Conservation (phyloP, 805 yeast species). For the Ogataea haglerorum region DNA sequence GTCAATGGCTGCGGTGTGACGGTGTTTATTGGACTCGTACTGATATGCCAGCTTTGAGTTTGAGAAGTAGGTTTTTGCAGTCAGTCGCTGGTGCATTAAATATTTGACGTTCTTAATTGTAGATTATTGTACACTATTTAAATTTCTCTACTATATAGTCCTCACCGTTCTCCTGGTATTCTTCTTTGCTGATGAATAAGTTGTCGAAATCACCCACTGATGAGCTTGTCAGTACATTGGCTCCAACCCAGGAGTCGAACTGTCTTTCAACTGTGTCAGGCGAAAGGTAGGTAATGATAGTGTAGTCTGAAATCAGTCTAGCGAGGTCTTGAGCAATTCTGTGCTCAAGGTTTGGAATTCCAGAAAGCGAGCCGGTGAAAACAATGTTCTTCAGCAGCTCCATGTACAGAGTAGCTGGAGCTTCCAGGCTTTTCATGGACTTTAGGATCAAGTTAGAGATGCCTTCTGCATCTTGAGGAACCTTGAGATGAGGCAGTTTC, state of each 20-base stretch:
- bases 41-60: too few species aligned
- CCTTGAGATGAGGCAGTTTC: slow-evolving; percentile 38
- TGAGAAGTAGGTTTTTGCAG: too few species aligned
- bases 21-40: too few species aligned
- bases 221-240: slow-evolving; percentile 53
- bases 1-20: background rate
- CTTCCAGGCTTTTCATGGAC: slow-evolving; percentile 44
- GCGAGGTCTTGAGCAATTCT: slow-evolving; percentile 54
- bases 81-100: too few species aligned
- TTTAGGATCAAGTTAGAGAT: slow-evolving; percentile 43
- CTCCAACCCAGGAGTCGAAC: slow-evolving; percentile 69
- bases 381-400: slow-evolving; percentile 46
- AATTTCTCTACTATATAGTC: slow-evolving; percentile 43
- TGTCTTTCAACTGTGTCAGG: slow-evolving; percentile 49
- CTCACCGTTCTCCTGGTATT: slow-evolving; percentile 62
- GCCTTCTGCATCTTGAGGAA: slow-evolving; percentile 51
- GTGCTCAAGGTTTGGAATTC: slow-evolving; percentile 53
- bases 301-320: slow-evolving; percentile 50
- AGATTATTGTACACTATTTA: slow-evolving; percentile 28
- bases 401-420: slow-evolving; percentile 38
- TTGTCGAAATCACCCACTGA: slow-evolving; percentile 55
- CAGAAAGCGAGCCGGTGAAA: slow-evolving; percentile 59
- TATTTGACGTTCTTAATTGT: background rate
- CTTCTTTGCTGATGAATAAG: slow-evolving; percentile 58
- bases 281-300: slow-evolving; percentile 38